Base-by-base conservation (phyloP, 2,329 filamentous ascomycete genomes). In the Exophiala lecanii-corni region DNA sequence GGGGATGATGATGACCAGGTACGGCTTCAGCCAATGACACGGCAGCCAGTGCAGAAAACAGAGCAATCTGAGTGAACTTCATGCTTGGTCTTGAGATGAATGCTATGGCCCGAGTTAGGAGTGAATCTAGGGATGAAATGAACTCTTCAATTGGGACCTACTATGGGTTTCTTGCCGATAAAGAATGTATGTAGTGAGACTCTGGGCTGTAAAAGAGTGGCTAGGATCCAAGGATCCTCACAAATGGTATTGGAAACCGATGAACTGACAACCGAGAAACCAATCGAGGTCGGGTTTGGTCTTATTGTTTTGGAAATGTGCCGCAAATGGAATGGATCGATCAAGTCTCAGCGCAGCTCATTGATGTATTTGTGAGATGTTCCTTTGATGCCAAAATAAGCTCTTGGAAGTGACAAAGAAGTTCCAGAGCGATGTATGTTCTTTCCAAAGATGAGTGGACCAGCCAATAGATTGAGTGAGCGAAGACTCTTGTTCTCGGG, bases 1-100 rank as follows among this genome's bases (percentile, higher is more conserved):
- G 49, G 10, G 44, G 52, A 12, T 45, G 50, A 30, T 49, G 35
- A 16, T 40, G 43, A 6, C 53, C 56, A 20, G 58, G 57, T 25
- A 56, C 55, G 20, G 55, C 58, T 35, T 57, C 55, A 20, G 57
- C 58, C 41, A 59, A 43, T 26, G 57, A 51, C 28, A 54, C 39
- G 18, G 58, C 47, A 12, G 53, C 54, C 35, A 58, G 40, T 5
- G 56, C 54, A 26, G 57, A 52, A 33, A 57, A 49, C 31, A 60
- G 37, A 12, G 55, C 51, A 30, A 58, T 36, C 17, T 47, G 36
- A 18, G 54, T 46, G 39, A 53, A 25, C 43, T 51, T 55, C 54
- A 56, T 56, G 19, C 10, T 31, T 20, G n/a, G n/a, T n/a, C n/a
- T n/a, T n/a, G n/a, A n/a, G n/a, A n/a, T n/a, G n/a, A n/a, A n/a